These are phyloP conservation scores for Mimosa bimucronata DNA, from an alignment of 306 rosid genomes.

Conservation along the genomic window DNA sequence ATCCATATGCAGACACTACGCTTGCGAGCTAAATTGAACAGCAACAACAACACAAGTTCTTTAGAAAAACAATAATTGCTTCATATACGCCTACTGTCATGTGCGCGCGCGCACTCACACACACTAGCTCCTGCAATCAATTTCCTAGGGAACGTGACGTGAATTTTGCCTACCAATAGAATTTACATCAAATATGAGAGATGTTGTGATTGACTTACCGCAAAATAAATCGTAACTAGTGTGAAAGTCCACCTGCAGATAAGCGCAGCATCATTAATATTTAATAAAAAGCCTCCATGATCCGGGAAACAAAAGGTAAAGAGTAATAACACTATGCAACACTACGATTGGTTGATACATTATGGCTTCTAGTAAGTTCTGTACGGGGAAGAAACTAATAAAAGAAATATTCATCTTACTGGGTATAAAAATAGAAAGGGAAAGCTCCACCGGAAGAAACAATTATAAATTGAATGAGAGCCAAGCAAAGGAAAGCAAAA, in stretches of 20 bases:
- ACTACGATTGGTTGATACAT: background rate
- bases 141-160: background rate
- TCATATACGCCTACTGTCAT: background rate
- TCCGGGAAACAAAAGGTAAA: background rate
- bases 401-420: slow-evolving; percentile 32
- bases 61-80: slow-evolving; percentile 4
- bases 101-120: background rate
- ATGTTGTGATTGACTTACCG: slow-evolving; percentile 50
- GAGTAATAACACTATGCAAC: background rate
- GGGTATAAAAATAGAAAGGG: slow-evolving; percentile 46
- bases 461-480: slow-evolving; percentile 34
- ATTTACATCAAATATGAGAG: slow-evolving; percentile 19
- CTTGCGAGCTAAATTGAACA: slow-evolving; percentile 59
- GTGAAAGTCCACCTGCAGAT: slow-evolving; percentile 86
- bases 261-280: slow-evolving; percentile 28
- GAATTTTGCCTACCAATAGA: background rate
- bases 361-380: background rate
- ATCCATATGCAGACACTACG: slow-evolving; percentile 75
- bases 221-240: slow-evolving; percentile 71
- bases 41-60: slow-evolving; percentile 27
- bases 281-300: slow-evolving; percentile 14
- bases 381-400: background rate
- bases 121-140: background rate
- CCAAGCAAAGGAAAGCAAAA: slow-evolving; percentile 43
- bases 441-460: slow-evolving; percentile 34